These are phyloP conservation scores for Fabrea salina DNA, from an alignment of 169 alveolate species.

Conservation along the genomic window DNA sequence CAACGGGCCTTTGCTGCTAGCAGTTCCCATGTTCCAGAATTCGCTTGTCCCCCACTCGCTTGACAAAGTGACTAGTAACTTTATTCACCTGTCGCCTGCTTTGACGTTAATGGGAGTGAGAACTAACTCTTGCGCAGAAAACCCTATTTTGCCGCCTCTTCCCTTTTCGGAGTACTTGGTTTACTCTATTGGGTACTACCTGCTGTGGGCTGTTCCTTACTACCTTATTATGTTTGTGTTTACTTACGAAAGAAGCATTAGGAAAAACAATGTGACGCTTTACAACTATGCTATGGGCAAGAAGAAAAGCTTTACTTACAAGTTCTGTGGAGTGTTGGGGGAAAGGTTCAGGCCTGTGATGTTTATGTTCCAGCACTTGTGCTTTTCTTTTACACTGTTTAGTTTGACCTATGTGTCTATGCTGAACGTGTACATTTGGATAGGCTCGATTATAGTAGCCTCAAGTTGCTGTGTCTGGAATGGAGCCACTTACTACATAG, in stretches of 20 bases:
- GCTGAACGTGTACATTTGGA: constrained; percentile 2
- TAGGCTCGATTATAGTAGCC: constrained; percentile 9
- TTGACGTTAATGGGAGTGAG: constrained; percentile 35
- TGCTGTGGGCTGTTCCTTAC: constrained; percentile 44
- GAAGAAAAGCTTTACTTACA: background rate
- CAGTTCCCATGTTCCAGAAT: constrained; percentile 49
- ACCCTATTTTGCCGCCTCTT: background rate
- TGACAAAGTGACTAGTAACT: constrained; percentile 49
- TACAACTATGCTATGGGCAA: constrained; percentile 25
- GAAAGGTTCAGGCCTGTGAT: constrained; percentile 37
- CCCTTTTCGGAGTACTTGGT: background rate
- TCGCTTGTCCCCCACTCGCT: constrained; percentile 48
- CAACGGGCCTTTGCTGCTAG: constrained; percentile 53
- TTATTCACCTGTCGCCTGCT: constrained; percentile 51
- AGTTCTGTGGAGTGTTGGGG: constrained; percentile 35
- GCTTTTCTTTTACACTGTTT: background rate
- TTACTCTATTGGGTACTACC: background rate
- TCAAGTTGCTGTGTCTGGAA: constrained; percentile 45
- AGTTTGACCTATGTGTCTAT: constrained; percentile 10
- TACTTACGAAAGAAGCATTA: constrained; percentile 34
- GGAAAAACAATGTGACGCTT: constrained; percentile 41
- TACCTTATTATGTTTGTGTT: constrained; percentile 39
- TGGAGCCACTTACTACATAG: constrained; percentile 66
- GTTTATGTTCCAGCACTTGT: constrained; percentile 37
- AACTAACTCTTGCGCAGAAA: background rate